These are phyloP conservation scores for Thermothielavioides terrestris DNA, from an alignment of 495 filamentous ascomycete genomes.

Conservation along the genomic window DNA sequence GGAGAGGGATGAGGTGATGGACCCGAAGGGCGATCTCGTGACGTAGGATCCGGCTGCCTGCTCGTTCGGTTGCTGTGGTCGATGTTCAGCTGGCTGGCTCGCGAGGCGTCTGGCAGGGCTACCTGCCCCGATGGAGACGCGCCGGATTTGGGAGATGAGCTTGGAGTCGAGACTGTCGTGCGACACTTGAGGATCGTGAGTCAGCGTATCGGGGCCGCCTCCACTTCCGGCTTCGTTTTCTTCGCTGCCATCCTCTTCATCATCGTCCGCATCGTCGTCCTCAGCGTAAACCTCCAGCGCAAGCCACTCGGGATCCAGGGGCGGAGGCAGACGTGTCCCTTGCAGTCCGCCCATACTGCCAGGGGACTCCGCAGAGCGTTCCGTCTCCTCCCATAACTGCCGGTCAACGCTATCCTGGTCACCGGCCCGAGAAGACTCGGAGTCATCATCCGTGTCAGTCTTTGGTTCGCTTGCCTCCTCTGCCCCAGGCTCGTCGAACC, in stretches of 20 bases:
- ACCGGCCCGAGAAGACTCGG: conserved; percentile 11
- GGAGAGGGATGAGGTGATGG: conserved; percentile 75
- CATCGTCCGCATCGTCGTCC: conserved; percentile 40
- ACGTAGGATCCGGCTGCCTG: conserved; percentile 13
- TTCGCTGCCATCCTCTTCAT: conserved; percentile 20
- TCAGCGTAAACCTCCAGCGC: conserved; percentile 82
- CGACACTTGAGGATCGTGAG: neutral
- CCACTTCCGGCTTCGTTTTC: conserved; percentile 11
- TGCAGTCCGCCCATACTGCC: conserved; percentile 17
- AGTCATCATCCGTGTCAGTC: neutral
- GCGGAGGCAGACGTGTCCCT: conserved; percentile 60
- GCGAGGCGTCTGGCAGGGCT: conserved; percentile 21
- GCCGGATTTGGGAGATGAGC: conserved; percentile 33
- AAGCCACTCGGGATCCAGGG: conserved; percentile 91
- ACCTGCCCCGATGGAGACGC: conserved; percentile 29
- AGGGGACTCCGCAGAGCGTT: neutral
- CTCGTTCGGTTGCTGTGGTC: neutral
- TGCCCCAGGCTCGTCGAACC: conserved; percentile 12
- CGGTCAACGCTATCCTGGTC: conserved; percentile 58
- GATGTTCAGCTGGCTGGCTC: neutral
- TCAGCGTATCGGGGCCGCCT: neutral
- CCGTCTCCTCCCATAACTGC: conserved; percentile 51
- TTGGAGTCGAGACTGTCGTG: conserved; percentile 26
- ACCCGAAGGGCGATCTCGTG: conserved; percentile 32
- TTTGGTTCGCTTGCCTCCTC: neutral